phyloP scores from a whole-genome alignment of 83 land plant species.

The Larix sibirica region DNA sequence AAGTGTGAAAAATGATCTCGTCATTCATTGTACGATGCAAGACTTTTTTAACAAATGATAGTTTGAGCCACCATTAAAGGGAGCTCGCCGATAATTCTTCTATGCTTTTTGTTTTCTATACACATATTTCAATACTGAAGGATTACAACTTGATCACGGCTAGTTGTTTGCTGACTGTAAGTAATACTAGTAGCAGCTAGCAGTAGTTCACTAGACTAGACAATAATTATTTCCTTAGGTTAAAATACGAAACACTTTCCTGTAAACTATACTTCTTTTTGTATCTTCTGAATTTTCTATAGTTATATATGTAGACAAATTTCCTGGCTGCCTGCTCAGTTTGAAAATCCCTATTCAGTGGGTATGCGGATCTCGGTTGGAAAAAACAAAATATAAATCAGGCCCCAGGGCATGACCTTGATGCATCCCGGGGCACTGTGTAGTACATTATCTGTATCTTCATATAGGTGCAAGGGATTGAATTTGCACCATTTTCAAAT shows the following conservation, averaged over 20 bases:
- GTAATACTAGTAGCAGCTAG: background rate
- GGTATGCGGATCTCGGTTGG: background rate
- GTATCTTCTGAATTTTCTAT: slow-evolving; percentile 1
- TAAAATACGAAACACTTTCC: background rate
- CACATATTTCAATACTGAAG: background rate
- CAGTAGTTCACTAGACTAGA: background rate
- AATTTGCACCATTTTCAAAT: background rate
- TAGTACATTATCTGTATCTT: background rate
- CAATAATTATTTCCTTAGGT: background rate
- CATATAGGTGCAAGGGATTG: background rate
- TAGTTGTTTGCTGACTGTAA: background rate
- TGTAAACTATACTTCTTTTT: background rate
- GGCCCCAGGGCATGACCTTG: background rate
- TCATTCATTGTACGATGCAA: slow-evolving; percentile 5
- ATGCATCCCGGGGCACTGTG: background rate
- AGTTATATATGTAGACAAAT: background rate
- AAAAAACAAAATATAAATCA: background rate
- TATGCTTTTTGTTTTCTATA: slow-evolving; percentile 1
- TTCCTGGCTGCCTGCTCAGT: background rate
- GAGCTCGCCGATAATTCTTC: background rate
- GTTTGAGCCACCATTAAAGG: background rate
- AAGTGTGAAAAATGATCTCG: slow-evolving; percentile 7
- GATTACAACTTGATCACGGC: slow-evolving; percentile 1
- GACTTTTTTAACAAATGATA: background rate
- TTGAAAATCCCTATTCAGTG: slow-evolving; percentile 4